Conservation (phyloP, 345 rosid species). For the Populus davidiana region DNA sequence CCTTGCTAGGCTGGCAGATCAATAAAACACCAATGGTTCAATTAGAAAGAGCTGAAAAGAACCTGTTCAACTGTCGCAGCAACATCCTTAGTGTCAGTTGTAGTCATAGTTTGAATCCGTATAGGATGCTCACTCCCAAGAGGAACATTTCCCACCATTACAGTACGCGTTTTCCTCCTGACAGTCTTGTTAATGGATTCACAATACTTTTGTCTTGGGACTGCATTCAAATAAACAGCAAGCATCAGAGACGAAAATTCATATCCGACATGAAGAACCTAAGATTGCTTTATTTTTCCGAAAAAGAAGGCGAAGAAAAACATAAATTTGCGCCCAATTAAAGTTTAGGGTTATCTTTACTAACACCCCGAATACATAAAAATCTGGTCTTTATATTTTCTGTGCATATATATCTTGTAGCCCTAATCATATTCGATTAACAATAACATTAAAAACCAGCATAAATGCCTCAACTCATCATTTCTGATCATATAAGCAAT, state of each 20-base stretch:
- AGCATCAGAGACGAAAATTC: constrained; percentile 8
- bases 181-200: constrained; percentile 83
- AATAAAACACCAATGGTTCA: constrained; percentile 2
- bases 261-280: background rate
- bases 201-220: constrained; percentile 92
- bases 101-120: constrained; percentile 96
- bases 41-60: constrained; percentile 8
- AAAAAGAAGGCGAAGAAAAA: background rate
- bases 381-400: background rate
- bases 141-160: constrained; percentile 89
- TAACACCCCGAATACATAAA: background rate
- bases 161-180: constrained; percentile 87
- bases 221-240: constrained; percentile 35
- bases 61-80: constrained; percentile 96
- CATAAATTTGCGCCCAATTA: background rate
- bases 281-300: background rate
- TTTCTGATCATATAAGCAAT: background rate
- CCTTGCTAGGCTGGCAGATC: background rate
- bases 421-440: background rate
- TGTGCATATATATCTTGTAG: background rate
- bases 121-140: constrained; percentile 95
- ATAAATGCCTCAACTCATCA: background rate
- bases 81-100: constrained; percentile 81
- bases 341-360: background rate
- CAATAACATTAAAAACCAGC: background rate